Percentiles rank a stretch among this genome's conserved stretches.
Evolutionary conservation across 768 basidiomycete genomes (phyloP).

Genomic region (Boletales sp.): DNA sequence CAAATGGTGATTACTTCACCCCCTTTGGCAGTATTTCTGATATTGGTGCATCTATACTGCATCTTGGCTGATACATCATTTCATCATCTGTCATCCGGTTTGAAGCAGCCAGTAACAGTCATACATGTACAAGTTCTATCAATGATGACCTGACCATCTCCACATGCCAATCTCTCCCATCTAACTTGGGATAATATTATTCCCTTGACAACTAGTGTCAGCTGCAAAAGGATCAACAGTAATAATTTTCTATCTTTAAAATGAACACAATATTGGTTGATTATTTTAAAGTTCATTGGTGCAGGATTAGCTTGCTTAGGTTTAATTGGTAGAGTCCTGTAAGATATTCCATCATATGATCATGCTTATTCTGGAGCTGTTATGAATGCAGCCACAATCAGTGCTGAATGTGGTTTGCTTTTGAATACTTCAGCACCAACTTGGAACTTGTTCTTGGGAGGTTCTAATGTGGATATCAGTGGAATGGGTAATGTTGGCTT

Average conservation of each 20-base stretch:
- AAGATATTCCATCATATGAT: constrained; percentile 11
- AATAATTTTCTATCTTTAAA: no score
- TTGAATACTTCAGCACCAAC: constrained; percentile 1
- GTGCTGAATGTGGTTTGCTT: constrained; percentile 13
- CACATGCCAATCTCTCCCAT: neutral
- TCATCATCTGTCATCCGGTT: constrained; percentile 21
- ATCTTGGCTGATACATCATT: constrained; percentile 20
- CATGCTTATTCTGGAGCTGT: constrained; percentile 1
- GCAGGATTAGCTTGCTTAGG: no score
- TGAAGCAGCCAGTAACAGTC: constrained; percentile 9
- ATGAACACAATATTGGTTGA: no score
- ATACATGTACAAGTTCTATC: neutral
- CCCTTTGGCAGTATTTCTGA: neutral
- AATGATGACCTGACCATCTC: neutral
- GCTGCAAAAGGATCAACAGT: constrained; percentile 11
- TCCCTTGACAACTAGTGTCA: neutral
- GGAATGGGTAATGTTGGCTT: no score
- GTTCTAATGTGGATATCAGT: no score
- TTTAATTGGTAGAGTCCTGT: constrained; percentile 11
- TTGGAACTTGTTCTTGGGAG: no score
- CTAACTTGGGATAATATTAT: neutral
- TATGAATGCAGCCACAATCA: constrained; percentile 17
- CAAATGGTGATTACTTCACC: constrained; percentile 14
- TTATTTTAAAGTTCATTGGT: no score
- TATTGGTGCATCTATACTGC: constrained; percentile 11